Evolutionary conservation across 2,329 filamentous ascomycete species (phyloP).

Genomic region (Penicillium sp.): DNA sequence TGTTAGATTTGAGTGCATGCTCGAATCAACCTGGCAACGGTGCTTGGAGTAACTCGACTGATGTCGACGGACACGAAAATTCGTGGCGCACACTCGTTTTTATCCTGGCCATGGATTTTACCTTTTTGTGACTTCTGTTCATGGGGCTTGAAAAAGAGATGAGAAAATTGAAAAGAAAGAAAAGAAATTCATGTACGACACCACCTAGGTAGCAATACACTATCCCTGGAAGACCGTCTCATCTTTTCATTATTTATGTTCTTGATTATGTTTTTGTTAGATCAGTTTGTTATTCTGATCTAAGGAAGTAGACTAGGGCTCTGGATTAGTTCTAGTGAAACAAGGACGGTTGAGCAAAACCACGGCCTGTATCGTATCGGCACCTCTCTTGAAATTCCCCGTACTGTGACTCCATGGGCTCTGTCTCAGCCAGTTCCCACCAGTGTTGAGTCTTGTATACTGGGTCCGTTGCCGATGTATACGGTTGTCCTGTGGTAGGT

Average conservation of each 20-base stretch:
- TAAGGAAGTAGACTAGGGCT: background rate
- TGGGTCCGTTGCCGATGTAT: slow-evolving; percentile 42
- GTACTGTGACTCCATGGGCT: slow-evolving; percentile 40
- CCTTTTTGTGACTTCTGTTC: background rate
- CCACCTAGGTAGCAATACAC: background rate
- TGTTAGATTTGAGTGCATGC: slow-evolving; percentile 1
- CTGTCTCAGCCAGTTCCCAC: slow-evolving; percentile 37
- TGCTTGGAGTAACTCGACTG: background rate
- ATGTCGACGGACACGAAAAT: background rate
- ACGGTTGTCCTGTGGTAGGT: slow-evolving; percentile 32
- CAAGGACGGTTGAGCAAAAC: slow-evolving; percentile 4
- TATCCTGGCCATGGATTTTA: slow-evolving; percentile 4
- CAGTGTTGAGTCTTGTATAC: slow-evolving; percentile 42
- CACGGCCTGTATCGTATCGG: slow-evolving; percentile 18
- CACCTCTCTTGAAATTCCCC: slow-evolving; percentile 38
- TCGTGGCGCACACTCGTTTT: slow-evolving; percentile 19
- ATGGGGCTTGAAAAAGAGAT: background rate
- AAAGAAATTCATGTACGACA: background rate
- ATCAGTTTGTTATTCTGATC: background rate
- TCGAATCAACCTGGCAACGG: background rate
- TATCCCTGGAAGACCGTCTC: background rate
- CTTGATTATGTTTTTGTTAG: background rate
- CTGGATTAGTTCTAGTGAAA: background rate
- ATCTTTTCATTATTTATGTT: background rate
- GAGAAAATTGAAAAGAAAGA: background rate